Conservation (phyloP, 352 stramenopile genomes). For the Globisporangium okanoganense region DNA sequence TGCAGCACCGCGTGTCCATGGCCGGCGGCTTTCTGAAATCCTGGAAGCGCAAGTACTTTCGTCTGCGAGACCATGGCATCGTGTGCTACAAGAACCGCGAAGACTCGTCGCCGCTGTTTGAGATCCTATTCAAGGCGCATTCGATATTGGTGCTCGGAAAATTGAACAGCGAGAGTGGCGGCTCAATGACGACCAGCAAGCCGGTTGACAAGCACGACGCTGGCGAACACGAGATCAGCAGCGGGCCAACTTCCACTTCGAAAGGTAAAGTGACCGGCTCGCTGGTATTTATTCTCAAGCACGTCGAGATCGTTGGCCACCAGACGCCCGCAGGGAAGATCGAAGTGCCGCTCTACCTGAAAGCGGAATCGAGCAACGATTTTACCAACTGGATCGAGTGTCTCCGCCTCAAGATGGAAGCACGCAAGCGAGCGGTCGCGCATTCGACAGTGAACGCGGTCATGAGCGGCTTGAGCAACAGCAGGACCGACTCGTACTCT, state of each 20-base stretch:
- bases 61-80: slow-evolving; percentile 56
- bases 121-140: slow-evolving; percentile 52
- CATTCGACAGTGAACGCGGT: slow-evolving; percentile 13
- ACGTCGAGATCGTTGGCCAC: slow-evolving; percentile 40
- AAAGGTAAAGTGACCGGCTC: slow-evolving; percentile 19
- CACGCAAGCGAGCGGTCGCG: slow-evolving; percentile 29
- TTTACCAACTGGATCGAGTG: slow-evolving; percentile 47
- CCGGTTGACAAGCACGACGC: not conserved
- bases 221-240: not conserved
- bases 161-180: slow-evolving; percentile 2
- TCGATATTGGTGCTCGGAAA: slow-evolving; percentile 35
- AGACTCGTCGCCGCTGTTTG: slow-evolving; percentile 43
- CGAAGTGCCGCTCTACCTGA: slow-evolving; percentile 49
- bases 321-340: slow-evolving; percentile 30
- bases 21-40: slow-evolving; percentile 59
- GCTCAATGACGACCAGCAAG: not conserved
- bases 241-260: not conserved
- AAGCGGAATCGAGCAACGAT: slow-evolving; percentile 39
- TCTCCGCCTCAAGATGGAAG: slow-evolving; percentile 48
- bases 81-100: slow-evolving; percentile 60
- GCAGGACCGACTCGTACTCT: not conserved
- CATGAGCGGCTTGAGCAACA: slow-evolving; percentile 1
- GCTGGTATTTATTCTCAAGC: slow-evolving; percentile 40
- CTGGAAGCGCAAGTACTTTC: slow-evolving; percentile 74
- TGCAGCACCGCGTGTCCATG: slow-evolving; percentile 53